A percentile compares a stretch with the other conserved stretches of the same genome.
phyloP scores from a whole-genome alignment of 2,329 filamentous ascomycete species.

The Incumbomyces lentus region DNA sequence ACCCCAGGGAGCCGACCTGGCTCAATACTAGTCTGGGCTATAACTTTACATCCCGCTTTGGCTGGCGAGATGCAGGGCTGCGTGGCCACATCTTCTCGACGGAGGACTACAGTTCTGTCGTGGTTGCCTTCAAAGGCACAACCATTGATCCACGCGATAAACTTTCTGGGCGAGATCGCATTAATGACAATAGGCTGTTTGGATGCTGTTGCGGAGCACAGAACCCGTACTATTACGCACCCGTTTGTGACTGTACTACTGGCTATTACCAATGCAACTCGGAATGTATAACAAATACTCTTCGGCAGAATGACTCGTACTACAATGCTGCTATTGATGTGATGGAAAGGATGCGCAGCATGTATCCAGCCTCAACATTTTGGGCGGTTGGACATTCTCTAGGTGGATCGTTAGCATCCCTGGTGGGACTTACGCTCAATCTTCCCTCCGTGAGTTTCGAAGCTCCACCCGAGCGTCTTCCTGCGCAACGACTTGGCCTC shows the following conservation, averaged over 20 bases:
- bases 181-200: constrained; percentile 19
- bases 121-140: constrained; percentile 18
- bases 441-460: constrained; percentile 15
- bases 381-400: constrained; percentile 19
- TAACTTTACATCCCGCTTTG: constrained; percentile 16
- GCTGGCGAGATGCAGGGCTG: constrained; percentile 15
- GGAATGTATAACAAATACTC: constrained; percentile 12
- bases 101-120: constrained; percentile 12
- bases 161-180: constrained; percentile 8
- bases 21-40: constrained; percentile 15
- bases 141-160: constrained; percentile 12
- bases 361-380: constrained; percentile 12
- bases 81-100: constrained; percentile 17
- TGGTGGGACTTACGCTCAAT: constrained; percentile 14
- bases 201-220: constrained; percentile 18
- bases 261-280: constrained; percentile 15
- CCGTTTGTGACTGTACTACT: constrained; percentile 15
- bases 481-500: constrained; percentile 14
- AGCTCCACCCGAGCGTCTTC: constrained; percentile 13
- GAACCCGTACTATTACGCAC: constrained; percentile 13
- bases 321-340: constrained; percentile 13
- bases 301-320: constrained; percentile 13
- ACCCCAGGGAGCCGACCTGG: constrained; percentile 13
- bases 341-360: constrained; percentile 8
- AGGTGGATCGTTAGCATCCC: constrained; percentile 13